phyloP scores from a whole-genome alignment of 2,329 filamentous ascomycete genomes.

The Hirsutella rhossiliensis region DNA sequence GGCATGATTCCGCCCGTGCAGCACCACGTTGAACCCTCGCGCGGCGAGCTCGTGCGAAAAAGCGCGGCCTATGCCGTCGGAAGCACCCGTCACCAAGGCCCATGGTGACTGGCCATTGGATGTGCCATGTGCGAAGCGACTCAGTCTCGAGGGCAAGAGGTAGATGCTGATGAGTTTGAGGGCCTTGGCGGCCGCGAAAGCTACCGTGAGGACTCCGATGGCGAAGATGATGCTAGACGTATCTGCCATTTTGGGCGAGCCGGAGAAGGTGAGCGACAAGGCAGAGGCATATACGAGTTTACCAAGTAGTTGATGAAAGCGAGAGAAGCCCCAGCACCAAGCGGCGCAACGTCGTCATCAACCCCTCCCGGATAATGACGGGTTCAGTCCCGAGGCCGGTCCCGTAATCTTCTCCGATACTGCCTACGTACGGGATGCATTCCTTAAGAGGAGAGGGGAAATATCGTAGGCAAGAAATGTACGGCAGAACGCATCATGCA shows the following conservation, averaged over 20 bases:
- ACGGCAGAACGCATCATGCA: too few species aligned
- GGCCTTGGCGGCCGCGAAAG: neutral
- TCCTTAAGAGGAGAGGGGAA: too few species aligned
- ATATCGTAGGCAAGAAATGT: too few species aligned
- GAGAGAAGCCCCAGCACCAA: too few species aligned
- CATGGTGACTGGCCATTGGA: slow-evolving; percentile 13
- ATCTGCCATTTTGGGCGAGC: neutral
- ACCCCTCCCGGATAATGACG: too few species aligned
- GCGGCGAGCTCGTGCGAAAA: neutral
- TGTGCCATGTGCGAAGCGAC: neutral
- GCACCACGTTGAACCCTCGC: neutral
- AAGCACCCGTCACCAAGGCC: slow-evolving; percentile 38
- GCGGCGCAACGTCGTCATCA: too few species aligned
- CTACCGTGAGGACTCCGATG: neutral
- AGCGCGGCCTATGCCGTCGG: slow-evolving; percentile 29
- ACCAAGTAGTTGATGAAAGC: too few species aligned
- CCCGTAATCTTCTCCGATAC: too few species aligned
- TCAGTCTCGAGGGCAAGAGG: neutral
- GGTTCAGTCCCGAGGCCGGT: too few species aligned
- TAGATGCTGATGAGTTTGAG: neutral
- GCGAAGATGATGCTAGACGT: neutral
- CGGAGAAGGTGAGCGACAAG: too few species aligned
- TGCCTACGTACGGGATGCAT: too few species aligned
- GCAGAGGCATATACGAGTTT: too few species aligned
- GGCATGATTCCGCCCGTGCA: neutral